Evolutionary conservation across 805 yeast genomes (phyloP), one percentile per base, ranked within the genome.

Genomic region (Starmerella sirachaensis): DNA sequence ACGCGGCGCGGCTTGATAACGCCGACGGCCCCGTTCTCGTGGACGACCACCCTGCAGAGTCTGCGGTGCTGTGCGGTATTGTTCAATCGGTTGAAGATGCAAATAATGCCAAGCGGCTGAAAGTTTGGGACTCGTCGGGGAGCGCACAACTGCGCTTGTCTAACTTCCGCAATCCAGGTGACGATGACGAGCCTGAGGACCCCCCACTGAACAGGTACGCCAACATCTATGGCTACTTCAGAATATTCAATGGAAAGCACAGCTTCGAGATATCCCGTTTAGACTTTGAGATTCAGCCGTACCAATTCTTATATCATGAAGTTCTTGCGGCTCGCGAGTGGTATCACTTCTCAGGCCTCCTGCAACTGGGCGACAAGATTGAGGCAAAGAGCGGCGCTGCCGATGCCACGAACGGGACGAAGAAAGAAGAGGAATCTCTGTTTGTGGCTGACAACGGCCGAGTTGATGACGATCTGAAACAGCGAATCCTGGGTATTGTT

Each of bases 81-180:
- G 60, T 77, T 10, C 62, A 79, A 40, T 66, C 68, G 35, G 66
- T 72, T 10, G 29, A 34, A 6, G 41, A 37, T 7, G 22, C 18
- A 12, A 61, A 74, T 3, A 64, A 72, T 20, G 64, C 69, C 7
- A 54, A 68, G 17, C 55, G 58, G 6, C 54, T 74, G 39, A 63
- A 69, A 11, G 48, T 78, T 9, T 82, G 76, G 50, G 86, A 78
- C 55, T 80, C 83, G 11, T 74, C 85, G 1, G 82, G 82, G 2
- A 49, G 64, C 1, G 55, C 69, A 11, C 72, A 71, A n/a, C 63
- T 74, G 40, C 62, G 71, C 39, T 62, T 65, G 41, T 74, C 79
- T 76, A 56, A 55, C 45, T 57, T 59, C 38, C 31, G 32, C 9
- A 56, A 23, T 58, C 65, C 61, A 45, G 45, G 29, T 3, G 16